These are phyloP conservation scores for Pugionium cornutum DNA, from an alignment of 345 rosid species.

Conservation along the genomic window DNA sequence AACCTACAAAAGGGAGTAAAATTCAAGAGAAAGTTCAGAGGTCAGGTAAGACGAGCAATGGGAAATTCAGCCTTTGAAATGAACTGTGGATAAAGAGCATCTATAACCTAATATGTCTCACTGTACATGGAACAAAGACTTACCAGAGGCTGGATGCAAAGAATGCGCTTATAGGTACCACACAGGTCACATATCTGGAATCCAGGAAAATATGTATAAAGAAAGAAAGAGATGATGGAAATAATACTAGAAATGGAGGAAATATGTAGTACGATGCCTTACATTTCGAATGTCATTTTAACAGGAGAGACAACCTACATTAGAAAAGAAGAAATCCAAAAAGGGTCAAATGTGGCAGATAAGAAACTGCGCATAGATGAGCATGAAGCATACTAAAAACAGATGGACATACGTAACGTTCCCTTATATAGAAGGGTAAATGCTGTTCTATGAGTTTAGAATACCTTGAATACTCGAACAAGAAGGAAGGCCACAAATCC, in stretches of 20 bases:
- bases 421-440: background rate
- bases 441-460: background rate
- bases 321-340: background rate
- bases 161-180: slow-evolving; percentile 90
- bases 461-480: slow-evolving; percentile 92
- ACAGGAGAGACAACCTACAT: slow-evolving; percentile 91
- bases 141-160: slow-evolving; percentile 99
- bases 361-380: background rate
- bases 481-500: slow-evolving; percentile 76
- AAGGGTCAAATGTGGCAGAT: background rate
- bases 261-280: slow-evolving; percentile 33
- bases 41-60: too few species aligned
- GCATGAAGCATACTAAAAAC: slow-evolving; percentile 8
- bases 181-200: slow-evolving; percentile 86
- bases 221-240: slow-evolving; percentile 10
- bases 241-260: background rate
- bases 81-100: background rate
- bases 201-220: slow-evolving; percentile 23
- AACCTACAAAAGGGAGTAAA: slow-evolving; percentile 59
- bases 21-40: too few species aligned
- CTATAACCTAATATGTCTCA: background rate
- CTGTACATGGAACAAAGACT: slow-evolving; percentile 38
- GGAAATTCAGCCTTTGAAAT: slow-evolving; percentile 7
- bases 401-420: background rate
- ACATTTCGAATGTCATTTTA: slow-evolving; percentile 95